Conservation (phyloP, 2,329 filamentous ascomycete genomes). For the Colletotrichum sojae region DNA sequence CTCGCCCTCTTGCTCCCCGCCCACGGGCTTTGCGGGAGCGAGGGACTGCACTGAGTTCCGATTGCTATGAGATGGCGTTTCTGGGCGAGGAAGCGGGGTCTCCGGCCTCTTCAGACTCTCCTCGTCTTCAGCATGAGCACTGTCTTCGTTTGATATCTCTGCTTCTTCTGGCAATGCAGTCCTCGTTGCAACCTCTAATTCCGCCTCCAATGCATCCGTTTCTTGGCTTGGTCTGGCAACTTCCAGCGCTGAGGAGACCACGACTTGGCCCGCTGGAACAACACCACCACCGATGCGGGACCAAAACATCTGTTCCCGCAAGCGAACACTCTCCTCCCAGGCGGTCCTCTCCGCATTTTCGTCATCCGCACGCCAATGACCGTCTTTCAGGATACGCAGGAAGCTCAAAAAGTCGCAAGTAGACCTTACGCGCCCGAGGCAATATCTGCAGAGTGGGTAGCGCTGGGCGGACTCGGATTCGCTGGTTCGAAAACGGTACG, state of each 20-base stretch:
- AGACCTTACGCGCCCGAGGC: conserved; percentile 84
- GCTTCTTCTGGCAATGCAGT: neutral
- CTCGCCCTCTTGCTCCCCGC: conserved; percentile 13
- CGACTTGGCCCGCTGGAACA: conserved; percentile 70
- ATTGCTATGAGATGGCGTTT: conserved; percentile 22
- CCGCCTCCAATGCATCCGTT: conserved; percentile 9
- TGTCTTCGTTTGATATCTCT: neutral
- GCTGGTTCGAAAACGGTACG: conserved; percentile 89
- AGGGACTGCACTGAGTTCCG: conserved; percentile 21
- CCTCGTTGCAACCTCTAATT: neutral
- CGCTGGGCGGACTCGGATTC: conserved; percentile 89
- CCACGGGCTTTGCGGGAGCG: neutral
- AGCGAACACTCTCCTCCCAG: conserved; percentile 93
- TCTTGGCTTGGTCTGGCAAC: conserved; percentile 42
- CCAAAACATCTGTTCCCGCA: conserved; percentile 98
- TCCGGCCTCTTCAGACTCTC: neutral
- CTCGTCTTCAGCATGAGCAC: conserved; percentile 8
- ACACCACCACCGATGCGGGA: conserved; percentile 92
- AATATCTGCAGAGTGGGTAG: conserved; percentile 92
- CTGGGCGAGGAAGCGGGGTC: conserved; percentile 13
- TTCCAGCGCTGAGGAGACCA: conserved; percentile 39
- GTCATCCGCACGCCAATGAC: conserved; percentile 88
- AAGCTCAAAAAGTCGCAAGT: conserved; percentile 96
- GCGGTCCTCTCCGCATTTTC: conserved; percentile 87
- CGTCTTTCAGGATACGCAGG: conserved; percentile 90